Percentiles rank a stretch among this genome's conserved stretches.
These are phyloP conservation scores for Brassica balearica DNA, from an alignment of 441 rosid species.

Conservation along the genomic window DNA sequence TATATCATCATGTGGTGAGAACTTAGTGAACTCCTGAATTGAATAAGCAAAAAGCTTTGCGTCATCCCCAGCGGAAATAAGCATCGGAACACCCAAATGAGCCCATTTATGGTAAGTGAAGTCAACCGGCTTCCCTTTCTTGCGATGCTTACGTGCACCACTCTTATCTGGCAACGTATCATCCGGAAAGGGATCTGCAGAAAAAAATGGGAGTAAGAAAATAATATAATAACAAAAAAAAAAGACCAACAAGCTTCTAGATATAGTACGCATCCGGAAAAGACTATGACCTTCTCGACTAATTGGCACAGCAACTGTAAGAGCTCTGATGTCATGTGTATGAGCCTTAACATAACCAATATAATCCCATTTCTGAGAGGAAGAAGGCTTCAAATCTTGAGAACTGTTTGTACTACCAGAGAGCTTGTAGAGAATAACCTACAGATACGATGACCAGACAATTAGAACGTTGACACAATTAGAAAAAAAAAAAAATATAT, in stretches of 20 bases:
- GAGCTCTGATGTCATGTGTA: constrained; percentile 92
- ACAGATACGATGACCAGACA: constrained; percentile 30
- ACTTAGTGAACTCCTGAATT: constrained; percentile 80
- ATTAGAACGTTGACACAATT: constrained; percentile 13
- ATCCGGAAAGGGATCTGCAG: constrained; percentile 59
- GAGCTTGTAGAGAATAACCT: constrained; percentile 88
- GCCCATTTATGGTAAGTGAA: constrained; percentile 90
- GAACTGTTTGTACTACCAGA: constrained; percentile 52
- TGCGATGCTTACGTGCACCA: constrained; percentile 48
- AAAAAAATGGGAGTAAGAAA: constrained; percentile 47
- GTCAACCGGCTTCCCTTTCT: constrained; percentile 61
- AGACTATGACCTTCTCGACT: constrained; percentile 69
- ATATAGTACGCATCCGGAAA: too few relatives aligned
- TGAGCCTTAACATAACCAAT: constrained; percentile 87
- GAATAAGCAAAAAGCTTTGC: constrained; percentile 93
- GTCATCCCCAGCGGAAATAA: constrained; percentile 97
- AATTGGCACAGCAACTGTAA: constrained; percentile 87
- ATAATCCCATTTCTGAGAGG: constrained; percentile 79
- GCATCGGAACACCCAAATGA: constrained; percentile 93
- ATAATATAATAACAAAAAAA: constrained; percentile 5
- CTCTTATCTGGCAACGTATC: constrained; percentile 27
- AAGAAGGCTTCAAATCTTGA: constrained; percentile 50
- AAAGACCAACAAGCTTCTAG: background rate
- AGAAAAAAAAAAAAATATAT: background rate
- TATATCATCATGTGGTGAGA: constrained; percentile 97